Base-by-base conservation (phyloP, 2,329 filamentous ascomycete species). In the Scedosporium minutisporum region DNA sequence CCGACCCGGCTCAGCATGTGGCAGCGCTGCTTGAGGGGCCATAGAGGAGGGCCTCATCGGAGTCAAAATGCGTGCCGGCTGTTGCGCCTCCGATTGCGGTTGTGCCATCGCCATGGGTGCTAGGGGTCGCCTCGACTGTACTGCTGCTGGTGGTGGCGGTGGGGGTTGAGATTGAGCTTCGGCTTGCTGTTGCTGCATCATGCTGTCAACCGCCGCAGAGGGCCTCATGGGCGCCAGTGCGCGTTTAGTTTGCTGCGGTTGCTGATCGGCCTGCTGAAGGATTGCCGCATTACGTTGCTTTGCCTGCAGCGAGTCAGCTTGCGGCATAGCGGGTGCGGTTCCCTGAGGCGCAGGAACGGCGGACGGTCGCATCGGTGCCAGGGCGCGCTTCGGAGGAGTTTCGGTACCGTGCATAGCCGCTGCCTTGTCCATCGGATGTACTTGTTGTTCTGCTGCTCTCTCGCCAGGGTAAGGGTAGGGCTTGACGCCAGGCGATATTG, bases 351-450 rank as follows among this genome's bases (percentile, higher is more conserved):
- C n/a, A 63, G 66, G 53, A 67, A 65, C 29, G 68, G 64, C 60
- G 69, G 68, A 53, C 68, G 74, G 72, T 21, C 72, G 71, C 60
- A 74, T 71, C 10, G 71, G 70, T 21, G 70, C 67, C 7, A 68
- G 68, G 14, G 72, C 68, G 64, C 71, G 72, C 68, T 53, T 62
- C 57, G 57, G 61, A 18, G 62, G 63, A 7, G 62, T 27, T 18
- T 63, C 64, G 25, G 21, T 64, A 38, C 48, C 48, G 12, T 53
- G 48, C 48, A 53, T 18, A 23, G n/a, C 21, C 5, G 21, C 10
- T 53, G 48, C 48, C 48, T 53, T 53, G n/a, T 53, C 21, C n/a
- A 16, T 46, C 44, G n/a, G 21, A 53, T 53, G 23, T 53, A 6
- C 48, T 21, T 21, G n/a, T 33, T n/a, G 21, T 18, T 53, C 48